These are phyloP conservation scores for Capronia coronata DNA, from an alignment of 2,329 filamentous ascomycete species.

Conservation along the genomic window DNA sequence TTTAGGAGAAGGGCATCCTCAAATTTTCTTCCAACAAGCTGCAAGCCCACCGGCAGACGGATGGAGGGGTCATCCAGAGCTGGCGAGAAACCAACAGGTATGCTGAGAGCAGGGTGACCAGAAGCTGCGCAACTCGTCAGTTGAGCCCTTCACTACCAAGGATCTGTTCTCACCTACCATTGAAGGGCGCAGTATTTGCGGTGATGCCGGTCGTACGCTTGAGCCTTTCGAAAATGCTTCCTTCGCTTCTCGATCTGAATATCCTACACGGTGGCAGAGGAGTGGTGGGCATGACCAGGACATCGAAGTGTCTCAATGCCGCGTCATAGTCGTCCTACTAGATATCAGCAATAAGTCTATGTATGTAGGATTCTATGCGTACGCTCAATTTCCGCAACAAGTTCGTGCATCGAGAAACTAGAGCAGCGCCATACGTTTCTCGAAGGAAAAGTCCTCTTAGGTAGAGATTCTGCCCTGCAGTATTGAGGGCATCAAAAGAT, in stretches of 20 bases:
- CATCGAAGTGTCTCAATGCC: conserved; percentile 1
- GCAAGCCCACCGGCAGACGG: conserved; percentile 47
- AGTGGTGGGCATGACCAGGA: conserved; percentile 5
- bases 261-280: not conserved
- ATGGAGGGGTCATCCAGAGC: conserved; percentile 36
- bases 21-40: conserved; percentile 43
- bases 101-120: conserved; percentile 50
- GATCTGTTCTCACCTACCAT: conserved; percentile 37
- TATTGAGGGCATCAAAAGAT: conserved; percentile 5
- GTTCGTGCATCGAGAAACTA: conserved; percentile 3
- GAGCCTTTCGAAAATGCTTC: conserved; percentile 2
- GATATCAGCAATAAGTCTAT: not conserved
- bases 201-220: conserved; percentile 45
- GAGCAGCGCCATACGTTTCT: conserved; percentile 1
- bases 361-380: not conserved
- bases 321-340: not conserved
- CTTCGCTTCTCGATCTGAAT: conserved; percentile 7
- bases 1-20: conserved; percentile 26
- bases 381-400: conserved; percentile 3
- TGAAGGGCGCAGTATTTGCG: conserved; percentile 53
- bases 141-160: too few relatives aligned
- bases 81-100: conserved; percentile 46
- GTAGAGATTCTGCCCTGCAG: conserved; percentile 6
- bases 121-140: conserved; percentile 25
- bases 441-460: conserved; percentile 3